Conservation (phyloP, 441 rosid genomes). For the Pelargonium fulgidum region DNA sequence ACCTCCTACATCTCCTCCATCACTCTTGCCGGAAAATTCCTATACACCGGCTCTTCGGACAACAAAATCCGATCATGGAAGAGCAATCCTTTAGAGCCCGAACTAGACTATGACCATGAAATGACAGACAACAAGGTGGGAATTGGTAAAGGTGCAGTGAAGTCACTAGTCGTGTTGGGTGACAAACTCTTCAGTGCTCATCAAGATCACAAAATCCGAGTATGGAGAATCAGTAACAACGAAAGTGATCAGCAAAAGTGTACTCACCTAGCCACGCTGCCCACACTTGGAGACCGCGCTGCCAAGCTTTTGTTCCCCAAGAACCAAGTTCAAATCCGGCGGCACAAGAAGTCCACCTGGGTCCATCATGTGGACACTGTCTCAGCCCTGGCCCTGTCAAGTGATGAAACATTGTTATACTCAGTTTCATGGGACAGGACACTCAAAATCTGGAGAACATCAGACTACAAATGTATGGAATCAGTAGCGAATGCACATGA, state of each 20-base stretch:
- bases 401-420: slow-evolving; percentile 57
- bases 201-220: slow-evolving; percentile 90
- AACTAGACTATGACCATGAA: slow-evolving; percentile 26
- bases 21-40: slow-evolving; percentile 51
- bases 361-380: slow-evolving; percentile 80
- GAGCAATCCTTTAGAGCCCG: slow-evolving; percentile 30
- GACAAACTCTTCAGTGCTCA: slow-evolving; percentile 87
- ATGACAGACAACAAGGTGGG: slow-evolving; percentile 31
- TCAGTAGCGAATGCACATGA: slow-evolving; percentile 71
- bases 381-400: slow-evolving; percentile 66
- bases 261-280: slow-evolving; percentile 65
- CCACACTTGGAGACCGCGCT: slow-evolving; percentile 73
- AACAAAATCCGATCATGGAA: slow-evolving; percentile 63
- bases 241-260: slow-evolving; percentile 37
- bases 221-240: slow-evolving; percentile 60
- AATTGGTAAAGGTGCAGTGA: slow-evolving; percentile 64
- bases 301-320: slow-evolving; percentile 47
- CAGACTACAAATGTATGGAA: slow-evolving; percentile 74
- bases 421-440: slow-evolving; percentile 95
- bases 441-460: slow-evolving; percentile 74
- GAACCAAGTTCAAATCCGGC: slow-evolving; percentile 59
- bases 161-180: slow-evolving; percentile 50
- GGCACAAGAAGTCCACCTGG: slow-evolving; percentile 75
- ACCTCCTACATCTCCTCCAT: slow-evolving; percentile 58
- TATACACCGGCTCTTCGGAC: slow-evolving; percentile 59